These are phyloP conservation scores for Sphagnum contortum DNA, from an alignment of 225 moss, liverwort and hornwort species.

Conservation along the genomic window DNA sequence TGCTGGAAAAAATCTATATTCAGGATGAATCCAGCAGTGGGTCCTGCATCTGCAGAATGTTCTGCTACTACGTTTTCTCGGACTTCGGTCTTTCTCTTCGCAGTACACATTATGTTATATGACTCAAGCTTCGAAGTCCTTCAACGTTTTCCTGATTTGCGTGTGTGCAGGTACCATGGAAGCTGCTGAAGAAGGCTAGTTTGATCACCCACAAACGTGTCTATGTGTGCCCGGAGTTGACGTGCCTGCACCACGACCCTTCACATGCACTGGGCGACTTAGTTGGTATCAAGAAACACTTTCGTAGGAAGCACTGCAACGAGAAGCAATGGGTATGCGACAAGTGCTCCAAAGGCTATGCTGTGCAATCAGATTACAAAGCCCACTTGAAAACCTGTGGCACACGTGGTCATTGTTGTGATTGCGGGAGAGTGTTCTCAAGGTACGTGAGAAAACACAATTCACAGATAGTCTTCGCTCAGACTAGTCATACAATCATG, in stretches of 20 bases:
- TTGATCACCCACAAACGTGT: slow-evolving; percentile 58
- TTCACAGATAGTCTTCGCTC: background rate
- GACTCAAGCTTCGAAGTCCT: too few species aligned
- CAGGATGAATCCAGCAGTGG: background rate
- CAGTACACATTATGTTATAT: background rate
- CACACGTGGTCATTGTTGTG: slow-evolving; percentile 78
- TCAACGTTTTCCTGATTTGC: background rate
- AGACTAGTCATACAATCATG: background rate
- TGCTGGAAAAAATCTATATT: background rate
- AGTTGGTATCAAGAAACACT: slow-evolving; percentile 78
- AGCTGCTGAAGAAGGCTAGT: slow-evolving; percentile 57
- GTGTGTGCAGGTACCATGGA: slow-evolving; percentile 65
- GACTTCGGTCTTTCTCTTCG: too few species aligned
- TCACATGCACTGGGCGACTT: slow-evolving; percentile 73
- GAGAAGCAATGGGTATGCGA: slow-evolving; percentile 84
- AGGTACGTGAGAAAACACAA: slow-evolving; percentile 21
- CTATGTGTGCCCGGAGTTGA: slow-evolving; percentile 69
- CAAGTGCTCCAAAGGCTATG: slow-evolving; percentile 70
- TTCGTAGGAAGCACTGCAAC: slow-evolving; percentile 62
- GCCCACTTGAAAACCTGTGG: slow-evolving; percentile 79
- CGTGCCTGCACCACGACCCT: slow-evolving; percentile 74
- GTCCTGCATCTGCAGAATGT: background rate
- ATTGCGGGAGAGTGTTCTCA: slow-evolving; percentile 74
- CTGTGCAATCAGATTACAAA: slow-evolving; percentile 81
- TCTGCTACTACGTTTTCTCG: background rate